Evolutionary conservation across 139 green algal genomes (phyloP).

Genomic region (Asterochloris sp.): DNA sequence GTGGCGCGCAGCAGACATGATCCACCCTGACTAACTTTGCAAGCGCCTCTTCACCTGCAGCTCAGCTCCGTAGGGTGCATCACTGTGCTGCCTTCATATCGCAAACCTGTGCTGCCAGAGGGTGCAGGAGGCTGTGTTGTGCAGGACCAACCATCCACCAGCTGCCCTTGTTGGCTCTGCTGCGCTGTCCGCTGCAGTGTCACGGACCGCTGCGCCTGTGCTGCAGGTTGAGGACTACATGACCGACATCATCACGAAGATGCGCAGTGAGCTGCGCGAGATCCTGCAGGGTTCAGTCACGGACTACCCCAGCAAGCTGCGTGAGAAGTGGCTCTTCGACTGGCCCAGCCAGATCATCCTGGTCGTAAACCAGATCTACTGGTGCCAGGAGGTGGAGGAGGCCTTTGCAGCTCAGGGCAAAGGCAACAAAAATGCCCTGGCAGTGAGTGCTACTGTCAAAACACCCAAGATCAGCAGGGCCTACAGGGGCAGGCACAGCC

Average conservation of each 20-base stretch:
- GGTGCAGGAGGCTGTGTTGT: not conserved
- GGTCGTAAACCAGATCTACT: constrained; percentile 92
- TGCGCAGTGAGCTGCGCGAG: constrained; percentile 76
- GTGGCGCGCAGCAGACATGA: not conserved
- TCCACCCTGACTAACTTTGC: not conserved
- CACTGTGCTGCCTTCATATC: not conserved
- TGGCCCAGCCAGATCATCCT: constrained; percentile 84
- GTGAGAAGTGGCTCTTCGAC: constrained; percentile 84
- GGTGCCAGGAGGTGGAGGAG: constrained; percentile 83
- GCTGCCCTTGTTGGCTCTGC: not conserved
- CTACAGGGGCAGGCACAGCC: not conserved
- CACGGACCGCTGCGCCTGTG: not conserved
- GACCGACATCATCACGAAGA: constrained; percentile 79
- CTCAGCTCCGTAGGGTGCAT: not conserved
- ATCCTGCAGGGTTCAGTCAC: constrained; percentile 60
- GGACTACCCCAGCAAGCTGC: constrained; percentile 70
- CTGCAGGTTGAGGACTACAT: constrained; percentile 85
- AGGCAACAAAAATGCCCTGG: constrained; percentile 72
- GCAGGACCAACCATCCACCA: not conserved
- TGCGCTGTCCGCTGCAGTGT: no score
- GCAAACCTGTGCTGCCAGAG: not conserved
- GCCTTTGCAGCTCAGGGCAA: constrained; percentile 57
- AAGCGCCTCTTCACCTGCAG: not conserved
- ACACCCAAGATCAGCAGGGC: not conserved
- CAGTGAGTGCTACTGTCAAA: constrained; percentile 29